These are phyloP conservation scores for Eucalyptus albens DNA, from an alignment of 345 rosid species.

Conservation along the genomic window DNA sequence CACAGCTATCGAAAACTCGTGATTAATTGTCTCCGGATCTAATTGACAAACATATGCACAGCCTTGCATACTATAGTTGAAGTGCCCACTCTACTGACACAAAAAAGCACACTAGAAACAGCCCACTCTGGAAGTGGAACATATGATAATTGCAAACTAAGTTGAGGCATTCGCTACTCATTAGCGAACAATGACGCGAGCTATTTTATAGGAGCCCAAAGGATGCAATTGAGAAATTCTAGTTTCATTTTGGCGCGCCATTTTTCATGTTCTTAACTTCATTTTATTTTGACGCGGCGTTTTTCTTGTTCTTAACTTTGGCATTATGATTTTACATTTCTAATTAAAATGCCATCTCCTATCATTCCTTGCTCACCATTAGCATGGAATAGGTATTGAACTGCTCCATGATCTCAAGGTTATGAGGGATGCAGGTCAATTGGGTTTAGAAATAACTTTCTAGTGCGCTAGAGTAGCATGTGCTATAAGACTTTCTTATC, in stretches of 20 bases:
- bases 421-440: too few species aligned
- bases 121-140: neutral
- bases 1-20: too few species aligned
- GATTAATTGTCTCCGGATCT: too few species aligned
- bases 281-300: too few species aligned
- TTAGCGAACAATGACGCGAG: too few species aligned
- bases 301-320: neutral
- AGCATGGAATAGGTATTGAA: neutral
- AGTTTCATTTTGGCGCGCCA: neutral
- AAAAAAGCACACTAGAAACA: neutral
- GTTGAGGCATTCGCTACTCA: neutral
- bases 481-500: too few species aligned
- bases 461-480: too few species aligned
- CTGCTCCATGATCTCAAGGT: neutral
- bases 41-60: too few species aligned
- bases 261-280: neutral
- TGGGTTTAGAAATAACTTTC: too few species aligned
- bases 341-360: neutral
- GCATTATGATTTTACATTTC: neutral
- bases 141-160: neutral
- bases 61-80: too few species aligned
- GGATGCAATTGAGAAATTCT: neutral
- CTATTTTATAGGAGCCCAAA: neutral
- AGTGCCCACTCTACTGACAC: neutral
- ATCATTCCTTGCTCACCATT: neutral